Evolutionary conservation across 2,329 filamentous ascomycete genomes (phyloP), one percentile per base, ranked within the genome.

Genomic region (Hypoxylon sp.): DNA sequence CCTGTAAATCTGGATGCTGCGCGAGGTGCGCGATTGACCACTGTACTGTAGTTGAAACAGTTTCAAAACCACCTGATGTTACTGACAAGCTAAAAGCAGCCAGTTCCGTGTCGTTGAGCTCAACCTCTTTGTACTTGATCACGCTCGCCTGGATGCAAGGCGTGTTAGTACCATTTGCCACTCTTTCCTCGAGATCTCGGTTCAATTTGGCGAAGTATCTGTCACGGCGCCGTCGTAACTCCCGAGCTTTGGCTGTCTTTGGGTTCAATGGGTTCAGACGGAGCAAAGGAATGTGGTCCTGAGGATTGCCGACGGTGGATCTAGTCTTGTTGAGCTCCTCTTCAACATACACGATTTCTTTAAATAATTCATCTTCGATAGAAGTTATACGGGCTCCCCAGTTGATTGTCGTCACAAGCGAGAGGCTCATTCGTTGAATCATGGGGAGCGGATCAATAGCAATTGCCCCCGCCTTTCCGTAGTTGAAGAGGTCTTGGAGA

Each of bases 61-160:
- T 96, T 76, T 96, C 93, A 14, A 95, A 86, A 17, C 93, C 93
- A 0, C 92, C 93, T 1, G 90, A 92, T 0, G 95, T 91, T 88
- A 95, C 94, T 24, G 92, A 94, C 24, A 96, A 80, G 77, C 92
- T 93, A 72, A 96, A 93, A 2, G 91, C 92, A 79, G 92, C 93
- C 54, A 94, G 85, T 78, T 94, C 93, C 11, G 88, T 91, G 10
- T 79, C 77, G 37, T 78, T 82, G 0, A 85, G 73, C 67, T 78
- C 77, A 3, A 76, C 83, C 42, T 86, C 82, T 1, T 83, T 81
- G 35, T 81, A 75, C 52, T 79, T 75, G 51, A 76, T 75, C 10
- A 77, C 70, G 39, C 79, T 79, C 3, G 80, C 82, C 31, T 81
- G 80, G 62, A 82, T 81, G 56, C 80, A 83, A 0, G 81, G 81